Evolutionary conservation across 225 moss, liverwort and hornwort genomes (phyloP).

Genomic region (Pleurozium schreberi): DNA sequence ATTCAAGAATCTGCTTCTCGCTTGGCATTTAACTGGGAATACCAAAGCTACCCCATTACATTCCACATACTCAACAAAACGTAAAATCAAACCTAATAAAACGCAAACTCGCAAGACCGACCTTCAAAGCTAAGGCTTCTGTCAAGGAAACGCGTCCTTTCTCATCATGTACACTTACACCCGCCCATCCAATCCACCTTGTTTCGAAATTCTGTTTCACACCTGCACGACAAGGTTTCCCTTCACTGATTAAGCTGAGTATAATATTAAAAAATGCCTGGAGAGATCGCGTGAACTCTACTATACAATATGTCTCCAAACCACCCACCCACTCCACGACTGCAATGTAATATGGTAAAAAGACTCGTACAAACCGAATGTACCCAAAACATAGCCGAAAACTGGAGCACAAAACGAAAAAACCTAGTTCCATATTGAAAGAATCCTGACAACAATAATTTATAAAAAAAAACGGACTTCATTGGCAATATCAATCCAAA

Average conservation of each 20-base stretch:
- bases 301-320: neutral
- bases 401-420: neutral
- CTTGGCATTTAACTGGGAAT: neutral
- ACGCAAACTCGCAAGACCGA: constrained; percentile 3
- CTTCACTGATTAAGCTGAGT: neutral
- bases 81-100: neutral
- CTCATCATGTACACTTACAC: constrained; percentile 76
- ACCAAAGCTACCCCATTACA: neutral
- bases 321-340: neutral
- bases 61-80: neutral
- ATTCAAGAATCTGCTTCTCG: neutral
- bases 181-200: constrained; percentile 97
- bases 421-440: neutral
- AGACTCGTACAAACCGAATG: neutral
- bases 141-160: constrained; percentile 47
- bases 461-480: neutral
- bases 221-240: constrained; percentile 20
- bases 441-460: neutral
- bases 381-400: neutral
- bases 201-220: constrained; percentile 97
- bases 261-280: neutral
- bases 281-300: neutral
- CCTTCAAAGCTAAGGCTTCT: constrained; percentile 71
- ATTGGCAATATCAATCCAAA: neutral
- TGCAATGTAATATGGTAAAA: neutral